Percentiles rank a stretch among this genome's conserved stretches.
Evolutionary conservation across 345 rosid species (phyloP).

Genomic region (Litchi chinensis): DNA sequence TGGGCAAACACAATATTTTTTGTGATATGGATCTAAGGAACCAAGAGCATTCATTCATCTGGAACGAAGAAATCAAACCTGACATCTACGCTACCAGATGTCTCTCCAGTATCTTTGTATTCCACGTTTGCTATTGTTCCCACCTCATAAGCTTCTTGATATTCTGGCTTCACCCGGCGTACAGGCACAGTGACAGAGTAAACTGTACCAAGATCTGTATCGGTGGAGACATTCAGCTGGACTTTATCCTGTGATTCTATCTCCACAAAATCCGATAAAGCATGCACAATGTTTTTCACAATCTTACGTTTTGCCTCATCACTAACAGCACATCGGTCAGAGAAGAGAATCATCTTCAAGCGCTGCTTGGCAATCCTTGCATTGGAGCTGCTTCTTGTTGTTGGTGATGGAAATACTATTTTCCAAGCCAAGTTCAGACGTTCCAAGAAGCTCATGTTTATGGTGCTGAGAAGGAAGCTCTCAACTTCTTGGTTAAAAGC

Average conservation of each 20-base stretch:
- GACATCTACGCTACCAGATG: conserved; percentile 87
- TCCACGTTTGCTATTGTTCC: conserved; percentile 75
- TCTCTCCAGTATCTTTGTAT: conserved; percentile 68
- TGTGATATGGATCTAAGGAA: conserved; percentile 24
- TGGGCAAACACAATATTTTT: not conserved
- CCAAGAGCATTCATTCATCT: conserved; percentile 42
- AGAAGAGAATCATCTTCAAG: conserved; percentile 96
- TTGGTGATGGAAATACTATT: conserved; percentile 80
- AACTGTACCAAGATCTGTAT: conserved; percentile 82
- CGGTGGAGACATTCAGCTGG: conserved; percentile 83
- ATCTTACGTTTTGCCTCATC: conserved; percentile 91
- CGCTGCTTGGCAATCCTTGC: conserved; percentile 96
- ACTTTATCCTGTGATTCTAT: conserved; percentile 96
- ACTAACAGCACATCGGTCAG: conserved; percentile 93
- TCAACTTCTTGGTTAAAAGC: conserved; percentile 67
- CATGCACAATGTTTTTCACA: conserved; percentile 71
- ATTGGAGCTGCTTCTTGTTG: conserved; percentile 76
- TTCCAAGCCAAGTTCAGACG: conserved; percentile 91
- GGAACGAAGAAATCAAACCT: conserved; percentile 90
- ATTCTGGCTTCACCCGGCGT: conserved; percentile 82
- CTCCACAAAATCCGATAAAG: conserved; percentile 89
- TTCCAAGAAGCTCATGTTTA: conserved; percentile 82
- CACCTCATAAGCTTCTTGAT: conserved; percentile 64
- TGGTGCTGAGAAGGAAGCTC: conserved; percentile 67
- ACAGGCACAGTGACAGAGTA: conserved; percentile 96